Evolutionary conservation across 495 filamentous ascomycete genomes (phyloP).

Genomic region (Neurospora sp.): DNA sequence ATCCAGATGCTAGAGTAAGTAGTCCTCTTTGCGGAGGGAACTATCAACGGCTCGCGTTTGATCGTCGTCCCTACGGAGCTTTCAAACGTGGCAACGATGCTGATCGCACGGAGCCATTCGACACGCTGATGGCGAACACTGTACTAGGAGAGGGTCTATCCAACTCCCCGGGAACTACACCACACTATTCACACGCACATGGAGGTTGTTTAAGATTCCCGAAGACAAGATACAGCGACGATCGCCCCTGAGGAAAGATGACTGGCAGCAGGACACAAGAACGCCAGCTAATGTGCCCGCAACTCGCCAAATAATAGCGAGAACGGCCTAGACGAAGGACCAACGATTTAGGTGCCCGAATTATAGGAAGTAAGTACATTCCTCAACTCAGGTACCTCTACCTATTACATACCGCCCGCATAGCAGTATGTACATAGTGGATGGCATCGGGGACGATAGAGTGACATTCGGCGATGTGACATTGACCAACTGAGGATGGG

Average conservation of each 20-base stretch:
- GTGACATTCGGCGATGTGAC: slow-evolving; percentile 9
- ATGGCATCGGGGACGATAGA: slow-evolving; percentile 5
- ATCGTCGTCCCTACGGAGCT: neutral
- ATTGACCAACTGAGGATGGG: neutral
- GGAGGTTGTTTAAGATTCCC: neutral
- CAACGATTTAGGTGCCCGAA: neutral
- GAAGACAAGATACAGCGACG: neutral
- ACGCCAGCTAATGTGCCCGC: slow-evolving; percentile 10
- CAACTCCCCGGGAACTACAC: neutral
- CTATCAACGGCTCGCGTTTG: neutral
- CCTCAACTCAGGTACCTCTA: slow-evolving; percentile 4
- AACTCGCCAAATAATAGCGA: slow-evolving; percentile 1
- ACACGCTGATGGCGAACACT: neutral
- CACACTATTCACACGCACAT: neutral
- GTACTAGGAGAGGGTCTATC: neutral
- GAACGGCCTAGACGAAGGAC: neutral
- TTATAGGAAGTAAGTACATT: neutral
- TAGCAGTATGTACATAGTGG: neutral
- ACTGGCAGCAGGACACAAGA: neutral
- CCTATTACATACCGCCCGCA: neutral
- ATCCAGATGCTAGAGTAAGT: slow-evolving; percentile 1
- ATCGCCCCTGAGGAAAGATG: neutral
- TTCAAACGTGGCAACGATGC: neutral
- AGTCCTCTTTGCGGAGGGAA: neutral
- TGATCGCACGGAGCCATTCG: neutral